Conservation (phyloP, 345 rosid species). For the Isatis tinctoria region DNA sequence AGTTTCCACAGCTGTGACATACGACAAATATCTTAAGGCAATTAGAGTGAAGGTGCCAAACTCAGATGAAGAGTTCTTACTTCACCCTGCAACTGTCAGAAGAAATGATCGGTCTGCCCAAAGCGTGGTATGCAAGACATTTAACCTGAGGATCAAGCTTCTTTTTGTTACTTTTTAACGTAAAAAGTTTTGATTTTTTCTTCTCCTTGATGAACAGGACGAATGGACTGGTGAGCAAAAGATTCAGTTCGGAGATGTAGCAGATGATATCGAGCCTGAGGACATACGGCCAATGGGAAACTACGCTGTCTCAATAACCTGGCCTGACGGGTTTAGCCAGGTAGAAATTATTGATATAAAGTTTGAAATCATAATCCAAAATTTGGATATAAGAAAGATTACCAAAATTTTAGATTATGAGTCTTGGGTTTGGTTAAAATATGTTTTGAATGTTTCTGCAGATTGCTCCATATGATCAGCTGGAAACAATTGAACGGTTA, state of each 20-base stretch:
- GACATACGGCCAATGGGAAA: constrained; percentile 95
- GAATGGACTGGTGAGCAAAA: constrained; percentile 96
- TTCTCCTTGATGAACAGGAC: constrained; percentile 42
- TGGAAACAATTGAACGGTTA: constrained; percentile 69
- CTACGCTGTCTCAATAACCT: constrained; percentile 90
- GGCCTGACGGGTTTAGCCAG: constrained; percentile 97
- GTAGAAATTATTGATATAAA: constrained; percentile 24
- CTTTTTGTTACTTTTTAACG: too few relatives aligned
- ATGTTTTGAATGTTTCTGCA: constrained; percentile 27
- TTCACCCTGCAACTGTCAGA: constrained; percentile 94
- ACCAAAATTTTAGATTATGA: background rate
- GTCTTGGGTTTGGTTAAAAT: background rate
- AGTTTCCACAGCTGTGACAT: constrained; percentile 91
- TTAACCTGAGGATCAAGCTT: background rate
- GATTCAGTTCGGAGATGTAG: constrained; percentile 62
- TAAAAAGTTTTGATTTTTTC: background rate
- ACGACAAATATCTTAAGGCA: constrained; percentile 72
- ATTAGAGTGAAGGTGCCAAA: constrained; percentile 87
- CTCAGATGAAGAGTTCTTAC: constrained; percentile 84
- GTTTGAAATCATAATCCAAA: constrained; percentile 1
- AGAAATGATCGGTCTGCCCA: constrained; percentile 88
- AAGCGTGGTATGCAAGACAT: constrained; percentile 65
- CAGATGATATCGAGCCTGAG: constrained; percentile 84
- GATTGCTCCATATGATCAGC: constrained; percentile 98
- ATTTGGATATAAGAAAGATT: background rate